Evolutionary conservation across 345 rosid genomes (phyloP), one percentile per base, ranked within the genome.

Genomic region (Reutealis trisperma): DNA sequence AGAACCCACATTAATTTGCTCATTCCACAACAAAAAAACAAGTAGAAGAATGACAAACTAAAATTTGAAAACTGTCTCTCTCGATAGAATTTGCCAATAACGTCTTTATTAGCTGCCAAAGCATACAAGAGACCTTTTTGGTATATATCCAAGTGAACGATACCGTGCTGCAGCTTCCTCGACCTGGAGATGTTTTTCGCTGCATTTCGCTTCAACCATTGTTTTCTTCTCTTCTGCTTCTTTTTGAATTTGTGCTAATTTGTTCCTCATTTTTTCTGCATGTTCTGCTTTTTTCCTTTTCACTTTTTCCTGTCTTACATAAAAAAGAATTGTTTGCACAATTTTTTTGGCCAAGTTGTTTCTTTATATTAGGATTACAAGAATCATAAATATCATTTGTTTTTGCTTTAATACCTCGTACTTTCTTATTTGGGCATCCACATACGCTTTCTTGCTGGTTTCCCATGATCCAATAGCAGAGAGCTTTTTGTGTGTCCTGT

Each of bases 161-260:
- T 76, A 88, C 70, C 83, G 90, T 1, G 74, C 81, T 10, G 90
- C 89, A 2, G 83, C 81, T 80, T 91, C 89, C 67, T 84, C 83
- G 10, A 90, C 68, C 69, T 91, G 86, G 47, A 80, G 79, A 67
- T 79, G 32, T 11, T 87, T 84, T 79, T 89, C 84, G 5, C 75
- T 85, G 57, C 84, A 63, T 69, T 78, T 80, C 51, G 94, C 92
- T 70, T 91, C 89, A 37, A 88, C 67, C 59, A 63, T 61, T 12
- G 88, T 93, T 83, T 88, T 88, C 84, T 85, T 92, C 30, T 87
- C 94, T 71, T 91, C 96, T 1, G 97, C 91, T 24, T 70, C 80
- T 82, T 66, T 90, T 75, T 84, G 89, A 45, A 91, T 80, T 73
- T 88, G 90, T 0, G 93, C 91, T 51, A 83, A 72, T 81, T 81